A percentile compares a stretch with the other conserved stretches of the same genome.
Evolutionary conservation across 495 filamentous ascomycete species (phyloP).

Genomic region (Annulohypoxylon bovei): DNA sequence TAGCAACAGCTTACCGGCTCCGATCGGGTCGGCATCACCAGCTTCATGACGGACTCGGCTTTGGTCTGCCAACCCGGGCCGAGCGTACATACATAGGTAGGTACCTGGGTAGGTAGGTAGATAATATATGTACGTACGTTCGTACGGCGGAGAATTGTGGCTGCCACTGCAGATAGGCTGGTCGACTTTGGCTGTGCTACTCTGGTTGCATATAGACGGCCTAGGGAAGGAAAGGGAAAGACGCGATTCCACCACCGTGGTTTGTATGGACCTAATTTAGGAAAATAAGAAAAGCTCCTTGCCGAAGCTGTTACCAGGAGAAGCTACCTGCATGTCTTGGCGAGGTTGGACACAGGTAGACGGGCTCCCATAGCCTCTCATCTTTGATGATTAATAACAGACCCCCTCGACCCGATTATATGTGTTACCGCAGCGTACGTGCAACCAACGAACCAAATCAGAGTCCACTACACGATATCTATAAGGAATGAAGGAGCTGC

Average conservation of each 20-base stretch:
- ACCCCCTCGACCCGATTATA: background rate
- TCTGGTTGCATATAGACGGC: constrained; percentile 10
- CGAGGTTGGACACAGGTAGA: constrained; percentile 11
- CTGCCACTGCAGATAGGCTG: constrained; percentile 13
- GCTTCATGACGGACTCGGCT: constrained; percentile 7
- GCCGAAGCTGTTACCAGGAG: constrained; percentile 29
- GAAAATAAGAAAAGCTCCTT: constrained; percentile 7
- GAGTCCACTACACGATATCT: constrained; percentile 16
- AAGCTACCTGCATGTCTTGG: constrained; percentile 41
- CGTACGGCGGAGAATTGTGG: constrained; percentile 14
- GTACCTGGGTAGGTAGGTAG: background rate
- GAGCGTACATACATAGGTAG: background rate
- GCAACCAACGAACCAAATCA: background rate
- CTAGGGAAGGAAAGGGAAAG: constrained; percentile 11
- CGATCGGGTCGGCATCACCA: background rate
- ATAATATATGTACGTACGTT: background rate
- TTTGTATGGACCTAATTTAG: constrained; percentile 31
- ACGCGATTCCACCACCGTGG: constrained; percentile 39
- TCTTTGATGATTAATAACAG: background rate
- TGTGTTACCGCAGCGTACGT: constrained; percentile 10
- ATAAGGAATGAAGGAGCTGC: background rate
- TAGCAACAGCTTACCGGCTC: background rate
- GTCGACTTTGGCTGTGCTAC: constrained; percentile 32
- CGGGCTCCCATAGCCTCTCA: constrained; percentile 2
- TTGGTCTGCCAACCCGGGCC: constrained; percentile 11